Evolutionary conservation across 2,329 filamentous ascomycete species (phyloP).

Genomic region (Leptographium galeiforme): DNA sequence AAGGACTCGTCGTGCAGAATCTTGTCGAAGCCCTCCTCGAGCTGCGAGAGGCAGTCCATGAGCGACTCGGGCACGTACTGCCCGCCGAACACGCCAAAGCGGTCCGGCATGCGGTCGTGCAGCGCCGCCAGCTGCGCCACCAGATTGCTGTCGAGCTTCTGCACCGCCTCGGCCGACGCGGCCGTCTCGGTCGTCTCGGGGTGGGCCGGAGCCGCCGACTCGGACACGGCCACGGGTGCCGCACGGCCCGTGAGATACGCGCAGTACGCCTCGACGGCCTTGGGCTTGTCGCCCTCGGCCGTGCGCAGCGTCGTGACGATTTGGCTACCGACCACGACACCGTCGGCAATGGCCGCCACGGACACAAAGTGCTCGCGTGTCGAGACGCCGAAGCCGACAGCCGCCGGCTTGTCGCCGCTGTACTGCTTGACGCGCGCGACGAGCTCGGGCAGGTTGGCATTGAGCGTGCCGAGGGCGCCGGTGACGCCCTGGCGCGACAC

Average conservation of each 20-base stretch:
- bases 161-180: slow-evolving; percentile 36
- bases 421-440: slow-evolving; percentile 80
- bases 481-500: slow-evolving; percentile 96
- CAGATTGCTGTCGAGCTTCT: slow-evolving; percentile 40
- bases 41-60: slow-evolving; percentile 88
- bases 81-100: slow-evolving; percentile 91
- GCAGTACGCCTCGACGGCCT: slow-evolving; percentile 78
- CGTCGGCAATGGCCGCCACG: slow-evolving; percentile 73
- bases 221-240: slow-evolving; percentile 20
- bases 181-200: slow-evolving; percentile 47
- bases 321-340: slow-evolving; percentile 92
- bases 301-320: slow-evolving; percentile 72
- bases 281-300: slow-evolving; percentile 37
- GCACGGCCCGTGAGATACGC: slow-evolving; percentile 45
- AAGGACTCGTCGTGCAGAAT: slow-evolving; percentile 80
- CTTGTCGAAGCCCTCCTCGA: slow-evolving; percentile 81
- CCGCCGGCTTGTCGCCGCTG: slow-evolving; percentile 79
- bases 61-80: slow-evolving; percentile 96
- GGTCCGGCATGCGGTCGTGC: slow-evolving; percentile 66
- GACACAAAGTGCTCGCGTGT: slow-evolving; percentile 87
- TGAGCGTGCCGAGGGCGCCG: slow-evolving; percentile 73
- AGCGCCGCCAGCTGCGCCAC: slow-evolving; percentile 76
- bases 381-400: slow-evolving; percentile 91
- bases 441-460: slow-evolving; percentile 67
- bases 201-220: slow-evolving; percentile 47